These are phyloP conservation scores for Groenewaldozyma auringiensis DNA, from an alignment of 1,139 yeast genomes.

Conservation along the genomic window DNA sequence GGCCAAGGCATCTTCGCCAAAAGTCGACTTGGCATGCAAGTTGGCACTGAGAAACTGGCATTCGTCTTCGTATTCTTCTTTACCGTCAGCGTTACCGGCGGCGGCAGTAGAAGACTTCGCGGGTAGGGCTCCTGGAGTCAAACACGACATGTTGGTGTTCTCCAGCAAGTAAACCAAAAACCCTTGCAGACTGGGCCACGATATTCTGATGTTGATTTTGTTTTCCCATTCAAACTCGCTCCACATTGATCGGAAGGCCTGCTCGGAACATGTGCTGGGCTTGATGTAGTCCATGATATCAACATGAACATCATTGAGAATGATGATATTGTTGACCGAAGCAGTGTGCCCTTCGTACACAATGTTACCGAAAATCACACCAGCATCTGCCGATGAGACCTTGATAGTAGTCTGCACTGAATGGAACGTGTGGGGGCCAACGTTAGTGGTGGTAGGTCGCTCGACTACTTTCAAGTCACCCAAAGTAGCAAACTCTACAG, in stretches of 20 bases:
- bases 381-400: slow-evolving; percentile 96
- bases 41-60: slow-evolving; percentile 94
- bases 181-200: slow-evolving; percentile 59
- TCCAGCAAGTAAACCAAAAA: slow-evolving; percentile 70
- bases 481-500: slow-evolving; percentile 92
- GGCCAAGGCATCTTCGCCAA: slow-evolving; percentile 97
- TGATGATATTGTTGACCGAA: slow-evolving; percentile 81
- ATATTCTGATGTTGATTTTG: slow-evolving; percentile 82
- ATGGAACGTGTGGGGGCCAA: slow-evolving; percentile 95
- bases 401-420: slow-evolving; percentile 82
- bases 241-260: slow-evolving; percentile 96
- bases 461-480: slow-evolving; percentile 96
- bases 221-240: slow-evolving; percentile 99
- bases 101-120: slow-evolving; percentile 18
- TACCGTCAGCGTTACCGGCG: slow-evolving; percentile 10
- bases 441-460: slow-evolving; percentile 83
- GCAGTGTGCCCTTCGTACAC: slow-evolving; percentile 96
- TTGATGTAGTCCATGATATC: slow-evolving; percentile 97
- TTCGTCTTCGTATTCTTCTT: slow-evolving; percentile 57
- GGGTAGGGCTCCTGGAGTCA: slow-evolving; percentile 77
- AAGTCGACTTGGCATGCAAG: slow-evolving; percentile 83
- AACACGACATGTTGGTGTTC: slow-evolving; percentile 89
- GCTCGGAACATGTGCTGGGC: slow-evolving; percentile 85
- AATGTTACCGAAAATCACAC: slow-evolving; percentile 94
- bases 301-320: slow-evolving; percentile 88